Evolutionary conservation across 805 yeast genomes (phyloP), one percentile per base, ranked within the genome.

Genomic region (Starmera pachycereana): DNA sequence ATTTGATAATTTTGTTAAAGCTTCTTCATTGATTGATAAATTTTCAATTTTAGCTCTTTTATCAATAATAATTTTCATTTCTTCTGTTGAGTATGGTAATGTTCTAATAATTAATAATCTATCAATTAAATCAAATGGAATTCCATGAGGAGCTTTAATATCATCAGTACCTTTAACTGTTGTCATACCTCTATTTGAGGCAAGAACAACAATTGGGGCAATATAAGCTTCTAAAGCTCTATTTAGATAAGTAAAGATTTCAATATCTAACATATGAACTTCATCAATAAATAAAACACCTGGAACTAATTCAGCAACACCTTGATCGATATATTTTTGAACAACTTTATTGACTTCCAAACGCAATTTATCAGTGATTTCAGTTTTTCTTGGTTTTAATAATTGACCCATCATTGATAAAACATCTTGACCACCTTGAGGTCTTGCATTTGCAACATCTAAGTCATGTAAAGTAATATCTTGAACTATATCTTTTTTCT

Each of bases 281-380:
- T 92, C 99, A 64, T 92, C 99, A 52, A 92, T 92, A 63, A 92
- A 92, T 52, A 92, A 69, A 19, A 92, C 99, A 54, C 99, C 99
- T 2, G 99, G 99, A 43, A 92, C 85, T 37, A 92, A 72, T 64
- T 90, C 97, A 11, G 99, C 99, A 40, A 90, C 85, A 44, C 98
- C 98, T 66, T 92, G 97, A 62, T 90, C 96, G 44, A 90, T 90
- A 69, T 94, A 92, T 62, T 88, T 88, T 52, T 86, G 81, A 31
- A 90, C 97, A 36, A 92, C 96, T 65, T 87, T 88, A 65, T 94
- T 87, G 48, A 92, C 96, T 65, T 92, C 98, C 37, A 74, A 69
- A 57, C 97, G 77, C 59, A 92, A 75, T 62, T 92, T 94, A 53
- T 94, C 98, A 28, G 98, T 92, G 58, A 88, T 88, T 63, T 87